phyloP scores from a whole-genome alignment of 1,139 yeast species.

The Citeromyces siamensis region DNA sequence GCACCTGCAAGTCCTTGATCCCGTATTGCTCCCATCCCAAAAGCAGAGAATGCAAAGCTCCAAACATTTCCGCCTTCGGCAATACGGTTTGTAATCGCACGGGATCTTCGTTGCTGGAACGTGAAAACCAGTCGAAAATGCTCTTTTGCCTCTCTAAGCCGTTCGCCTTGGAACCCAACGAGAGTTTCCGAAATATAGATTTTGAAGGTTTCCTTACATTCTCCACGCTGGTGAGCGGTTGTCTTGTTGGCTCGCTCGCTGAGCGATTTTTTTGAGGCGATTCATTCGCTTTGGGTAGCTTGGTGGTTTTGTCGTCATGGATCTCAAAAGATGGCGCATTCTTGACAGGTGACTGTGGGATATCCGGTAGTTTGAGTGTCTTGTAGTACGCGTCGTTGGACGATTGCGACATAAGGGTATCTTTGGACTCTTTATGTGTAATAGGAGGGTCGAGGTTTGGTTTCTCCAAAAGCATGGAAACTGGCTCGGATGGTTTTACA shows the following conservation, averaged over 20 bases:
- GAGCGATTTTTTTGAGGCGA: constrained; percentile 6
- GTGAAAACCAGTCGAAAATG: constrained; percentile 30
- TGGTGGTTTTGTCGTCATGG: constrained; percentile 3
- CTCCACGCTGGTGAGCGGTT: constrained; percentile 7
- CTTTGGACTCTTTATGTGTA: constrained; percentile 13
- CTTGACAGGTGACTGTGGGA: constrained; percentile 22
- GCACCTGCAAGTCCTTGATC: constrained; percentile 39
- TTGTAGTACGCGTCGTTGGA: constrained; percentile 15
- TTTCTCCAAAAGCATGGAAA: constrained; percentile 7
- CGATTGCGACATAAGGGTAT: constrained; percentile 15
- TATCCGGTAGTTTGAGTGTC: constrained; percentile 17
- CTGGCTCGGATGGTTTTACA: background rate
- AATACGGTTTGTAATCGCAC: constrained; percentile 26
- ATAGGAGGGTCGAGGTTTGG: background rate
- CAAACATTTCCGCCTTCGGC: constrained; percentile 44
- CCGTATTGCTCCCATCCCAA: constrained; percentile 66
- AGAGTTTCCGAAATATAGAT: constrained; percentile 52
- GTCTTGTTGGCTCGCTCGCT: constrained; percentile 5
- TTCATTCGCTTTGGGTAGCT: constrained; percentile 3
- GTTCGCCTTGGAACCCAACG: constrained; percentile 36
- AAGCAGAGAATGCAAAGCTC: constrained; percentile 51
- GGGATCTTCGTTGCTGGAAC: constrained; percentile 12
- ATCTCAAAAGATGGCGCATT: constrained; percentile 8
- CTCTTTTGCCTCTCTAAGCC: constrained; percentile 12
- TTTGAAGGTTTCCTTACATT: constrained; percentile 18